phyloP scores from a whole-genome alignment of 1,139 yeast genomes.

The Suhomyces bokatorum region DNA sequence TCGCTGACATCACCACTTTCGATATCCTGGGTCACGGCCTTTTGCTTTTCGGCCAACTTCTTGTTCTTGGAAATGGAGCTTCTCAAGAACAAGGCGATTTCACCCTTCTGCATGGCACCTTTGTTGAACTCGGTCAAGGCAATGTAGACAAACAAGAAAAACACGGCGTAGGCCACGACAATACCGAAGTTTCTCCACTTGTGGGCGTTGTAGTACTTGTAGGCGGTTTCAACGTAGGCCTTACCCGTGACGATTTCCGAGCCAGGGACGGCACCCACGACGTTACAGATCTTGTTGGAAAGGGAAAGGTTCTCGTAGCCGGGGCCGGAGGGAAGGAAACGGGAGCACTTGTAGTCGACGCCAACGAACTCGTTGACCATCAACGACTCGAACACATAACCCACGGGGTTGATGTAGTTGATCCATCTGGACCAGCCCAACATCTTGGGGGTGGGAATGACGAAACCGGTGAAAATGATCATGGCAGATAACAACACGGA shows the following conservation, averaged over 20 bases:
- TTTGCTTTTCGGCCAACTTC: conserved; percentile 27
- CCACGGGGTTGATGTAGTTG: conserved; percentile 69
- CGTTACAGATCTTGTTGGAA: conserved; percentile 55
- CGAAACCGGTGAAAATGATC: conserved; percentile 76
- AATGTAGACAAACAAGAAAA: conserved; percentile 59
- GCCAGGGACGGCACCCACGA: conserved; percentile 68
- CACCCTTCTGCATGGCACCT: conserved; percentile 83
- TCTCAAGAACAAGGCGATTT: conserved; percentile 64
- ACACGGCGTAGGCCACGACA: conserved; percentile 51
- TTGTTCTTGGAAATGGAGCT: conserved; percentile 28
- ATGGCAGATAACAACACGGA: conserved; percentile 59
- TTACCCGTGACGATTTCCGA: conserved; percentile 55
- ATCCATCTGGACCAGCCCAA: conserved; percentile 82
- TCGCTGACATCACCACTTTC: conserved; percentile 19
- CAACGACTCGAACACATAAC: conserved; percentile 66
- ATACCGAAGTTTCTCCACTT: conserved; percentile 88
- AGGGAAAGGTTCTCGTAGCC: conserved; percentile 39
- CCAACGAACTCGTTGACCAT: conserved; percentile 61
- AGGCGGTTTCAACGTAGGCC: conserved; percentile 48
- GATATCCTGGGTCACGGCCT: conserved; percentile 15
- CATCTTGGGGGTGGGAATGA: conserved; percentile 66
- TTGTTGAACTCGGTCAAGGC: conserved; percentile 62
- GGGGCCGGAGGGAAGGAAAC: conserved; percentile 54
- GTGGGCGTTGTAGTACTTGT: conserved; percentile 53
- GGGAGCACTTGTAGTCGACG: conserved; percentile 42